Evolutionary conservation across 108 stramenopile species (phyloP), one percentile per base, ranked within the genome.

Genomic region (Nitzschia sp.): DNA sequence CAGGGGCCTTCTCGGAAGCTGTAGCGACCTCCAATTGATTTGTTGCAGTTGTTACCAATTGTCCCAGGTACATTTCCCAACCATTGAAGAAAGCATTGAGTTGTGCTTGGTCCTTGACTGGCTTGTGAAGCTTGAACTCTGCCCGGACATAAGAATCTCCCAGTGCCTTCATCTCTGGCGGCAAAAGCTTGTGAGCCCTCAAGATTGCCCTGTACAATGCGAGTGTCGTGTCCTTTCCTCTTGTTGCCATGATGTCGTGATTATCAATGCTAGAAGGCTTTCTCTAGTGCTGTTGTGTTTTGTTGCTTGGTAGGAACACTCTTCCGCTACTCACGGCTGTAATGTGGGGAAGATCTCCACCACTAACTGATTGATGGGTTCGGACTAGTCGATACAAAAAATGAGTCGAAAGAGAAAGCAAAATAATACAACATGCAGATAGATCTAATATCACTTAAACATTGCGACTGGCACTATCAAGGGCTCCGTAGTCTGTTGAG

Each of bases 131-230:
- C 41, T 83, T 81, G 74, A 91, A 91, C 73, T 91, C 90, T 9
- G 85, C 74, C 57, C 86, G 82, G 19, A 91, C 85, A 51, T 91
- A 91, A 1, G 81, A 65, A 71, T 91, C 90, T 14, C 90, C 90
- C 9, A 91, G 62, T 29, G 60, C 51, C 46, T 63, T 72, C 86
- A 91, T 87, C 56, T 84, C 79, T 10, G 60, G 26, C n/a, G 90
- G 90, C n/a, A 91, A 57, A 61, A 67, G 69, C 10, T 67, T 56
- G 63, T 91, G 90, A 20, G 90, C 86, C 14, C 82, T 60, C 24
- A 87, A 51, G 11, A 91, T 67, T 5, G 81, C 84, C 51, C 86
- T 75, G 65, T 88, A 91, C 19, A 91, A 62, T n/a, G 44, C 22
- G 60, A 67, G 26, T 19, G 73, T 63, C 11, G 72, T 56, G 22